Evolutionary conservation across 176 grass and related monocot genomes (phyloP).

Genomic region (Zizania latifolia): DNA sequence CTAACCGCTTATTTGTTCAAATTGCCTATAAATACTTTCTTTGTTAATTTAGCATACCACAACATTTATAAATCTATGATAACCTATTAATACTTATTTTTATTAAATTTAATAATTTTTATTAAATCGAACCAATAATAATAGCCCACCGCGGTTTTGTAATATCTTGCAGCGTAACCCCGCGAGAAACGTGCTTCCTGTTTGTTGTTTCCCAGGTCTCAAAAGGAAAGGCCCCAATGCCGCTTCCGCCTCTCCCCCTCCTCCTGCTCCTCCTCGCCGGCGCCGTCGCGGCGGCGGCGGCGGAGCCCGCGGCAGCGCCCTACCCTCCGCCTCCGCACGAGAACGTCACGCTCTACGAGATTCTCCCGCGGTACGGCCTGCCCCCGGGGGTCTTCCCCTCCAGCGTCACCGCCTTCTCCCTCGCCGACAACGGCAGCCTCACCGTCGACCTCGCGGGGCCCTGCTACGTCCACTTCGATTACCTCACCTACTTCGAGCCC

Average conservation of each 20-base stretch:
- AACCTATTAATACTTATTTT: too few relatives aligned
- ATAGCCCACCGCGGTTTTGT: too few relatives aligned
- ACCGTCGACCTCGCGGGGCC: slow-evolving; percentile 49
- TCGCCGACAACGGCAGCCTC: slow-evolving; percentile 48
- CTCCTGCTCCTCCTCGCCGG: neutral
- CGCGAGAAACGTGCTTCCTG: neutral
- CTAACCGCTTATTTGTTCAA: too few relatives aligned
- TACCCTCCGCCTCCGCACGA: neutral
- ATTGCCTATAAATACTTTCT: too few relatives aligned
- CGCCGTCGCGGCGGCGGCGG: neutral
- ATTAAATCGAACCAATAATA: too few relatives aligned
- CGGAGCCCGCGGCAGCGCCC: neutral
- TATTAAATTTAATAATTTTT: too few relatives aligned
- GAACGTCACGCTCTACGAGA: slow-evolving; percentile 52
- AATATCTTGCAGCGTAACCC: too few relatives aligned
- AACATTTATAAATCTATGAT: too few relatives aligned
- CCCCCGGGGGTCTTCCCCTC: slow-evolving; percentile 61
- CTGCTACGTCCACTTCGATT: slow-evolving; percentile 57
- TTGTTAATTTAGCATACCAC: too few relatives aligned
- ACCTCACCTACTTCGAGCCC: slow-evolving; percentile 42
- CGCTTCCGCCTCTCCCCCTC: neutral
- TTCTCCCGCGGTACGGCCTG: slow-evolving; percentile 58
- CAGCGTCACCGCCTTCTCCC: slow-evolving; percentile 55
- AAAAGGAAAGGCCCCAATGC: slow-evolving; percentile 32
- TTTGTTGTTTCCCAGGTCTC: neutral